Evolutionary conservation across 495 filamentous ascomycete genomes (phyloP).

Genomic region (Podospora didyma): DNA sequence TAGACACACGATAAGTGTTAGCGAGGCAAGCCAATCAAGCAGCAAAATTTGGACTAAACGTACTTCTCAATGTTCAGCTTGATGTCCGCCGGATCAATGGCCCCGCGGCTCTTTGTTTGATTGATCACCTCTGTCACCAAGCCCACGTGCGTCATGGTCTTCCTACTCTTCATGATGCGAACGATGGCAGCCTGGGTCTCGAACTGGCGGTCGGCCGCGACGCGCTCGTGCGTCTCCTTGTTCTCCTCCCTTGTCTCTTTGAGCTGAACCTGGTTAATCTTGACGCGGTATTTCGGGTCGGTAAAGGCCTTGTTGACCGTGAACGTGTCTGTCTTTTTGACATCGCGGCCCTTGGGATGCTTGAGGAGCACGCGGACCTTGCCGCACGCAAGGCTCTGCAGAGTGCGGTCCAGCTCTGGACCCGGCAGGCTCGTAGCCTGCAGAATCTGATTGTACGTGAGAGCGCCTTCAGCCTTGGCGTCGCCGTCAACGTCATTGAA

Average conservation of each 20-base stretch:
- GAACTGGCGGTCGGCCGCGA: slow-evolving; percentile 83
- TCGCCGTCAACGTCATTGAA: slow-evolving; percentile 69
- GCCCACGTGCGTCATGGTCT: slow-evolving; percentile 77
- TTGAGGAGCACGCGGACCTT: slow-evolving; percentile 84
- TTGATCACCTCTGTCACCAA: slow-evolving; percentile 84
- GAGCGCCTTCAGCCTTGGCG: slow-evolving; percentile 35
- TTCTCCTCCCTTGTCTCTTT: slow-evolving; percentile 89
- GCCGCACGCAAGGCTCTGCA: slow-evolving; percentile 91
- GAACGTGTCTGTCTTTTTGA: slow-evolving; percentile 74
- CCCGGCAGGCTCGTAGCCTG: slow-evolving; percentile 62
- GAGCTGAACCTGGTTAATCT: slow-evolving; percentile 97
- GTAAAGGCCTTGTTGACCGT: slow-evolving; percentile 70
- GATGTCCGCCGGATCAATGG: slow-evolving; percentile 78
- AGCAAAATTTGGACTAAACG: no score
- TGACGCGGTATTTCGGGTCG: slow-evolving; percentile 83
- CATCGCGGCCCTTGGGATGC: slow-evolving; percentile 77
- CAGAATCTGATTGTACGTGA: slow-evolving; percentile 68
- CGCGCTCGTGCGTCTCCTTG: slow-evolving; percentile 83
- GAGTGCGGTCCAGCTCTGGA: slow-evolving; percentile 75
- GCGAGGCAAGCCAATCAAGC: neutral
- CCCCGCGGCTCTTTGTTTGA: slow-evolving; percentile 79
- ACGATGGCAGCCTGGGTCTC: slow-evolving; percentile 98
- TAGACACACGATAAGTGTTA: slow-evolving; percentile 24
- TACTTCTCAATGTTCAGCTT: slow-evolving; percentile 96
- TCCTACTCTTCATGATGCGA: slow-evolving; percentile 92